These are phyloP conservation scores for Populus hybrid DNA, from an alignment of 441 rosid genomes.

Conservation along the genomic window DNA sequence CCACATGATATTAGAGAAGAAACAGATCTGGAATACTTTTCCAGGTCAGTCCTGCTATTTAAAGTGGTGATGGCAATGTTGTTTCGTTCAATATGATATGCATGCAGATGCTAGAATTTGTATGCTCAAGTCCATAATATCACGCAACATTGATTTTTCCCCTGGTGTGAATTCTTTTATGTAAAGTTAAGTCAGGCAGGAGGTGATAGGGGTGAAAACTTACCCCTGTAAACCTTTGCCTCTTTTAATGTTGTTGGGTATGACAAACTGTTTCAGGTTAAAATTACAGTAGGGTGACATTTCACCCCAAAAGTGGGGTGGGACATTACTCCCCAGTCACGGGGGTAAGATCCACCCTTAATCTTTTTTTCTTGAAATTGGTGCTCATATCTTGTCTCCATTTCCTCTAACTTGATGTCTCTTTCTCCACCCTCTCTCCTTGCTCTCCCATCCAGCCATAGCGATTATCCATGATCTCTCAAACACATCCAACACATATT, in stretches of 20 bases:
- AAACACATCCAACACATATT: background rate
- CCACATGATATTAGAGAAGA: constrained; percentile 92
- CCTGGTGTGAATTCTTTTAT: background rate
- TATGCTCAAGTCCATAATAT: background rate
- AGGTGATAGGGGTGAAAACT: background rate
- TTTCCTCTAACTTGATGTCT: background rate
- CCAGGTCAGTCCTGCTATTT: constrained; percentile 50
- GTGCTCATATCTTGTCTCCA: background rate
- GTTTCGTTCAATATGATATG: constrained; percentile 8
- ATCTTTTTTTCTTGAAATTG: background rate
- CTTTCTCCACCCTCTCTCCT: background rate
- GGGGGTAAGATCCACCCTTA: background rate
- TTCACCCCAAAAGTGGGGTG: background rate
- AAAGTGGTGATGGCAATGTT: constrained; percentile 7
- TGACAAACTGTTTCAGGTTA: background rate
- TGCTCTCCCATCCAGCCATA: background rate
- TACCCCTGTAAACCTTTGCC: background rate
- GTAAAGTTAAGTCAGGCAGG: background rate
- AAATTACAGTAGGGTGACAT: background rate
- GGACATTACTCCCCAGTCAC: background rate
- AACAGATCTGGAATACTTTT: constrained; percentile 72
- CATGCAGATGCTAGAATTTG: background rate
- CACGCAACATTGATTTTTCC: background rate
- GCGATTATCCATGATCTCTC: background rate
- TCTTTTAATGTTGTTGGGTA: background rate